These are phyloP conservation scores for Picochlorum costavermella DNA, from an alignment of 139 green algal species.

Conservation along the genomic window DNA sequence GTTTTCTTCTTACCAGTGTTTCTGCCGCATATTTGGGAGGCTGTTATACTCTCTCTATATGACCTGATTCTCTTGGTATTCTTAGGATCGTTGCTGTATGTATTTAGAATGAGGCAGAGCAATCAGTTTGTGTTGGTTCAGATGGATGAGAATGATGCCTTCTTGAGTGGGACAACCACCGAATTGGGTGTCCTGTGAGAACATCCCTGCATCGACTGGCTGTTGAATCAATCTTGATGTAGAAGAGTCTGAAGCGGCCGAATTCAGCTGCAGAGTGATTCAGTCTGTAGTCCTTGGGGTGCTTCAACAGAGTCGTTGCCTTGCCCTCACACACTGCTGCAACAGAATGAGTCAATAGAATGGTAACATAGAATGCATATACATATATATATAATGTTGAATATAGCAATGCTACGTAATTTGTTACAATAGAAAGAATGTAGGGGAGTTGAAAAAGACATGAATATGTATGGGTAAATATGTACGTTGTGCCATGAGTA, in stretches of 20 bases:
- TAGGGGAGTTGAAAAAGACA: too few relatives aligned
- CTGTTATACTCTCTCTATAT: slow-evolving; percentile 15
- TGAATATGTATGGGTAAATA: too few relatives aligned
- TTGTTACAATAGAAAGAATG: too few relatives aligned
- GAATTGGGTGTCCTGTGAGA: slow-evolving; percentile 19
- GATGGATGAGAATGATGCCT: slow-evolving; percentile 6
- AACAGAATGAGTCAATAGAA: too few relatives aligned
- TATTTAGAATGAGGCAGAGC: slow-evolving; percentile 42
- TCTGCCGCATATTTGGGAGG: slow-evolving; percentile 24
- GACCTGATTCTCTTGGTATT: slow-evolving; percentile 32
- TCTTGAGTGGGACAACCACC: slow-evolving; percentile 5
- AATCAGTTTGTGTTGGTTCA: slow-evolving; percentile 40
- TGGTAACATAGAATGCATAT: background rate
- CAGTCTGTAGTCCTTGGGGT: too few relatives aligned
- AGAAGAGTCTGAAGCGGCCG: too few relatives aligned
- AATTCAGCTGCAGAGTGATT: too few relatives aligned
- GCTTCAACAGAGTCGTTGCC: too few relatives aligned
- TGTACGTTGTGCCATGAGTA: too few relatives aligned
- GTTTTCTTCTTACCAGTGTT: slow-evolving; percentile 37
- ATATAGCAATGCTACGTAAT: background rate
- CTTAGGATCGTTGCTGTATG: slow-evolving; percentile 25
- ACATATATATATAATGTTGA: background rate
- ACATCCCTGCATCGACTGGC: background rate
- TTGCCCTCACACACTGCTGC: too few relatives aligned
- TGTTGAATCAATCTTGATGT: too few relatives aligned